phyloP scores from a whole-genome alignment of 2,329 filamentous ascomycete species.

The Diaporthe sp. region DNA sequence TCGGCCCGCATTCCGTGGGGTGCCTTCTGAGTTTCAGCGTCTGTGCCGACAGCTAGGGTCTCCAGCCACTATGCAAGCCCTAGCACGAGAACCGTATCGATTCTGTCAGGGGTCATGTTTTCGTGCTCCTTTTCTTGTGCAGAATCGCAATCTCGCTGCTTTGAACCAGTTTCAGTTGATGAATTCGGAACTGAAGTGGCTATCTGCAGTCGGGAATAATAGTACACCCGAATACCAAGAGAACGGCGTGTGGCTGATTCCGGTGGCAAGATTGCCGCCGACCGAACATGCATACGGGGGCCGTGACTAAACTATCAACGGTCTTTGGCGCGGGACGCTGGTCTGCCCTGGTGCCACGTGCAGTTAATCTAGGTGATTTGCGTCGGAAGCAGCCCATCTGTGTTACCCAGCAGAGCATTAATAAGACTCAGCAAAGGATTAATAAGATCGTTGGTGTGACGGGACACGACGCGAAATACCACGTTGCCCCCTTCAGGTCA shows the following conservation, averaged over 20 bases:
- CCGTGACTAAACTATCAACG: neutral
- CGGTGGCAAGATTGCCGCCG: neutral
- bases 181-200: neutral
- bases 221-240: neutral
- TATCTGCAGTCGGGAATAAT: neutral
- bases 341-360: conserved; percentile 1
- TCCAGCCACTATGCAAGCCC: neutral
- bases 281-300: neutral
- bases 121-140: conserved; percentile 6
- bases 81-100: neutral
- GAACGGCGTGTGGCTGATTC: neutral
- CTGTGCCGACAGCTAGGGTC: neutral
- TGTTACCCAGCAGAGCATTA: neutral
- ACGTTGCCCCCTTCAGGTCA: neutral
- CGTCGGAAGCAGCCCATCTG: neutral
- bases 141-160: conserved; percentile 5
- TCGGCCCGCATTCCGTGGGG: neutral
- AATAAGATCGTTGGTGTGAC: neutral
- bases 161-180: neutral
- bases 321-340: neutral
- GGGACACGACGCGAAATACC: neutral
- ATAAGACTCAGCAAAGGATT: neutral
- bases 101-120: neutral
- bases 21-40: neutral
- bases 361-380: neutral